Evolutionary conservation across 768 basidiomycete species (phyloP).

Genomic region (Lentinula aciculospora): DNA sequence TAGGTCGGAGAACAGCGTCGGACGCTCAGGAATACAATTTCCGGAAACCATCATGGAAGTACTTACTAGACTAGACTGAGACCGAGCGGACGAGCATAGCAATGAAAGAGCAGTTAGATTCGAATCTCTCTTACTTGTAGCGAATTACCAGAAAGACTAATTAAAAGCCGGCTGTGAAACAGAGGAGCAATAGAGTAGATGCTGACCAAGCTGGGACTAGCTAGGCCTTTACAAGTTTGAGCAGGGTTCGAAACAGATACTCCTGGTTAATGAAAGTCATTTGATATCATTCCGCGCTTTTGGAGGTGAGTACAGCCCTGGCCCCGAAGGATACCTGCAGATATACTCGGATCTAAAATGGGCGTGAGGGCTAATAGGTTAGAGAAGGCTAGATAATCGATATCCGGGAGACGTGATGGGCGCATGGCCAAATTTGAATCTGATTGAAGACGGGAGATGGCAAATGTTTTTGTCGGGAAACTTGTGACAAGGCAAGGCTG

Average conservation of each 20-base stretch:
- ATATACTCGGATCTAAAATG: neutral
- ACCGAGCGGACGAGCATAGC: neutral
- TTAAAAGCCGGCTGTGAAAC: too few species aligned
- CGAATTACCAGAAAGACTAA: neutral
- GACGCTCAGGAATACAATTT: too few species aligned
- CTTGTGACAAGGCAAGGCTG: neutral
- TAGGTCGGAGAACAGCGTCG: too few species aligned
- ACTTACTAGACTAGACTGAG: neutral
- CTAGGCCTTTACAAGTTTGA: neutral
- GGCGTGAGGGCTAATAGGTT: neutral
- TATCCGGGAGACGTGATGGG: neutral
- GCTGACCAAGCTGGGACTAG: too few species aligned
- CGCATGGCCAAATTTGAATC: neutral
- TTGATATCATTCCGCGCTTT: neutral
- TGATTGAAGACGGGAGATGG: conserved; percentile 7
- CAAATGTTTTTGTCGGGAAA: neutral
- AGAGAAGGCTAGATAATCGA: neutral
- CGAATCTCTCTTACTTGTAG: neutral
- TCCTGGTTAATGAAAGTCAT: neutral
- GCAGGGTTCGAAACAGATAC: neutral
- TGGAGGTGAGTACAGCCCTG: neutral
- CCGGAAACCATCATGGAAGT: too few species aligned
- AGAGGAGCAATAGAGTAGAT: too few species aligned
- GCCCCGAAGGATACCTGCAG: neutral
- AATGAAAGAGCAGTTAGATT: too few species aligned